Percentiles rank a stretch among this genome's conserved stretches.
Evolutionary conservation across 768 basidiomycete species (phyloP).

Genomic region (Hericium erinaceus): DNA sequence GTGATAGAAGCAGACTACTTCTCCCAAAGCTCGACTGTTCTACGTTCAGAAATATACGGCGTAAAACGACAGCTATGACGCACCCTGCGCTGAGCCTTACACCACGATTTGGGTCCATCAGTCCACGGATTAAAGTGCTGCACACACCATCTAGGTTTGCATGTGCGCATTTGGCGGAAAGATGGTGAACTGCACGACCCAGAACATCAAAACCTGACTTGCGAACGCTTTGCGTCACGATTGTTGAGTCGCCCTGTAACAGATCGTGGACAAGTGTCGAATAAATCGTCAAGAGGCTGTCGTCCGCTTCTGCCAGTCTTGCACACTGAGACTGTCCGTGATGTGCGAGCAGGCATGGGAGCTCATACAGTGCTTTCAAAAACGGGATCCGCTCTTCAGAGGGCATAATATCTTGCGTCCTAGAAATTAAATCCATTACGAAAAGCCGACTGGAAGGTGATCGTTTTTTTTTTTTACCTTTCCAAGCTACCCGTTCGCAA

Average conservation of each 20-base stretch:
- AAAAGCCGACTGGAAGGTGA: no score
- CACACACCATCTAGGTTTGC: conserved; percentile 3
- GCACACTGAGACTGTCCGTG: not conserved
- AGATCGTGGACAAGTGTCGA: conserved; percentile 29
- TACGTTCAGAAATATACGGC: not conserved
- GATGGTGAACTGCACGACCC: conserved; percentile 33
- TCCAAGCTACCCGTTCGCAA: not conserved
- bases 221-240: conserved; percentile 36
- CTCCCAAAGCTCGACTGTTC: conserved; percentile 9
- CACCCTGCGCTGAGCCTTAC: conserved; percentile 15
- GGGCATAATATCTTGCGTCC: not conserved
- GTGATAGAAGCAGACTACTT: conserved; percentile 12
- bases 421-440: no score
- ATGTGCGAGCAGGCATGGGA: conserved; percentile 6
- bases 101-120: conserved; percentile 9
- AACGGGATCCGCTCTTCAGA: conserved; percentile 1
- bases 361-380: conserved; percentile 3
- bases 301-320: conserved; percentile 1
- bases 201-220: conserved; percentile 34
- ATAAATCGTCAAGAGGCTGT: conserved; percentile 23
- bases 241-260: conserved; percentile 35
- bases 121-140: not conserved
- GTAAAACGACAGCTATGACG: not conserved
- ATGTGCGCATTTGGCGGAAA: conserved; percentile 19
- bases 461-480: no score